phyloP scores from a whole-genome alignment of 805 yeast species.

The Yarrowia bubula region DNA sequence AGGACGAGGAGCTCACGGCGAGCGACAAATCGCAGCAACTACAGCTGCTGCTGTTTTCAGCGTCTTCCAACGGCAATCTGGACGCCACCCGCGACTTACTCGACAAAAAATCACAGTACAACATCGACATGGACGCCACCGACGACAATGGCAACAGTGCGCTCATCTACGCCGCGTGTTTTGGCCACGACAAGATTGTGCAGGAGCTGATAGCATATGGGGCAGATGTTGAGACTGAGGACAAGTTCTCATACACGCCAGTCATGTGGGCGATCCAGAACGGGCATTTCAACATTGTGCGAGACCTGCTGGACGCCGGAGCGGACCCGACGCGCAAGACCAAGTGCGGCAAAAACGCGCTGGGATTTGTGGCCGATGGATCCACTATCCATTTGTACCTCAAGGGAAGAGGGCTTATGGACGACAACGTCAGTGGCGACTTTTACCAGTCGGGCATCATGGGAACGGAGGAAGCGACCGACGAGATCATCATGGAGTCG shows the following conservation, averaged over 20 bases:
- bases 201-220: constrained; percentile 39
- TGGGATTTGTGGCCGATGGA: constrained; percentile 56
- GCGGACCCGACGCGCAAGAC: constrained; percentile 51
- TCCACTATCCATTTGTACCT: constrained; percentile 58
- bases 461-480: constrained; percentile 26
- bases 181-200: constrained; percentile 43
- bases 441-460: constrained; percentile 33
- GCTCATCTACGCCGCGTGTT: constrained; percentile 43
- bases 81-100: constrained; percentile 37
- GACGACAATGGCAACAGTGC: constrained; percentile 45
- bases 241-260: constrained; percentile 48
- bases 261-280: constrained; percentile 83
- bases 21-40: constrained; percentile 32
- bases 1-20: constrained; percentile 29
- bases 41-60: constrained; percentile 38
- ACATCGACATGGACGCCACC: constrained; percentile 38
- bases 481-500: constrained; percentile 35
- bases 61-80: constrained; percentile 41
- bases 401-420: constrained; percentile 39
- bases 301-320: constrained; percentile 56
- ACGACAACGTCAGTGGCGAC: constrained; percentile 30
- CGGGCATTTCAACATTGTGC: constrained; percentile 54
- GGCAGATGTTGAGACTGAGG: constrained; percentile 42
- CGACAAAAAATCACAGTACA: constrained; percentile 32
- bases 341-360: constrained; percentile 50